Conservation (phyloP, 192 early-diverging fungal genomes). For the Spizellomyces punctatus region DNA sequence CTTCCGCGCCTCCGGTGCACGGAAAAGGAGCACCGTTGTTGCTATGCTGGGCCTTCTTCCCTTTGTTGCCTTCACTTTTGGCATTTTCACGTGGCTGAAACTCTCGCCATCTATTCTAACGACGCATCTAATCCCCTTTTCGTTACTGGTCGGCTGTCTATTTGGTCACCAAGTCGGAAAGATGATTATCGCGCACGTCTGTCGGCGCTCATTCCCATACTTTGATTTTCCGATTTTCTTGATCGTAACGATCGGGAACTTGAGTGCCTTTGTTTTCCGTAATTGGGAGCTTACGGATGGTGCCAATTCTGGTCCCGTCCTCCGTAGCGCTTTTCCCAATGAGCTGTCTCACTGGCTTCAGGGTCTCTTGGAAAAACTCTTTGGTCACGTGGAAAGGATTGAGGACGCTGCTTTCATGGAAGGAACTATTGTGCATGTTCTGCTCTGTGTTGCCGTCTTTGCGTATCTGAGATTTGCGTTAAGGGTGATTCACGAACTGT, state of each 20-base stretch:
- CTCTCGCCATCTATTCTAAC: constrained; percentile 67
- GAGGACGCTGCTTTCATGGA: constrained; percentile 34
- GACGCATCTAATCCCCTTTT: constrained; percentile 70
- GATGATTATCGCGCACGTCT: constrained; percentile 86
- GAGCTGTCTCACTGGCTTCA: neutral
- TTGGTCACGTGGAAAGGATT: neutral
- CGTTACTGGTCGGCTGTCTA: constrained; percentile 69
- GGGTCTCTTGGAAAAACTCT: neutral
- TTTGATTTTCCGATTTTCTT: constrained; percentile 51
- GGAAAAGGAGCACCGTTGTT: constrained; percentile 52
- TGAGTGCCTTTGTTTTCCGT: constrained; percentile 19
- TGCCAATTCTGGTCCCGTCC: neutral
- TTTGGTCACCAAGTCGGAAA: constrained; percentile 82
- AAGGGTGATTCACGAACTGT: constrained; percentile 41
- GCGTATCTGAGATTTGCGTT: constrained; percentile 42
- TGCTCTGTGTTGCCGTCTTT: constrained; percentile 25
- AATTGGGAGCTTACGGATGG: constrained; percentile 23
- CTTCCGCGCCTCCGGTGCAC: constrained; percentile 54
- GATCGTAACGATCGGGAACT: constrained; percentile 10
- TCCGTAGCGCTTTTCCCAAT: constrained; percentile 4
- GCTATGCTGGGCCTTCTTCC: constrained; percentile 70
- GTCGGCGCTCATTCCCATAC: constrained; percentile 80
- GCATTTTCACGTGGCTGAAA: constrained; percentile 62
- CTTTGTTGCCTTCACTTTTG: constrained; percentile 55
- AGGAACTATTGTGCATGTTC: constrained; percentile 33